Evolutionary conservation across 2,329 filamentous ascomycete genomes (phyloP).

Genomic region (Grosmannia penicillata): DNA sequence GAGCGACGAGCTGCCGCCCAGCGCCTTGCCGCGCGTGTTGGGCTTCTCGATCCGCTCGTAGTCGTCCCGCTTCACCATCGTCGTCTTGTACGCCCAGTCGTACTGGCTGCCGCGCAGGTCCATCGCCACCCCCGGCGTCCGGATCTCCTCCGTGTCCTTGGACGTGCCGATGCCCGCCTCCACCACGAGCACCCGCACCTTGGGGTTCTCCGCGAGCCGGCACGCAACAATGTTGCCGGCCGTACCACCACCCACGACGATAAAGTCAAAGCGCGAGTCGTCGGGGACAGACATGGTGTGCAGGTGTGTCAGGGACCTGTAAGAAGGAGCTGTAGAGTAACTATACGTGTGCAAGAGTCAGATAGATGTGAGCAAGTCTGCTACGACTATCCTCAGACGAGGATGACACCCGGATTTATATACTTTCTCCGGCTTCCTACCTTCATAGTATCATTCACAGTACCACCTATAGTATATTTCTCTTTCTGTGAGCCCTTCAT

Average conservation of each 20-base stretch:
- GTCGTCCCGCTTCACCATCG: slow-evolving; percentile 41
- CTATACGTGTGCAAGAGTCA: too few species aligned
- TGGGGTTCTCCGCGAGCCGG: slow-evolving; percentile 33
- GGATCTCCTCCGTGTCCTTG: slow-evolving; percentile 32
- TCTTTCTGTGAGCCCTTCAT: too few species aligned
- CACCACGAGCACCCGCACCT: slow-evolving; percentile 29
- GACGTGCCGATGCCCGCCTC: slow-evolving; percentile 35
- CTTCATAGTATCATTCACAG: too few species aligned
- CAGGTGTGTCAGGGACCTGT: too few species aligned
- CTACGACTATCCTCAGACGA: too few species aligned
- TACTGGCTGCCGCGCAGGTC: slow-evolving; percentile 37
- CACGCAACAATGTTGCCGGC: slow-evolving; percentile 33
- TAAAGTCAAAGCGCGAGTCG: slow-evolving; percentile 22
- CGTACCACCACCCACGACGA: slow-evolving; percentile 27
- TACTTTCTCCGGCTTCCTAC: too few species aligned
- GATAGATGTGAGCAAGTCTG: too few species aligned
- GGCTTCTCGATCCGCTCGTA: slow-evolving; percentile 48
- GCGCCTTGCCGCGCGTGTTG: slow-evolving; percentile 43
- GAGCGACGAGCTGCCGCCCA: slow-evolving; percentile 41
- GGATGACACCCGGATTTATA: too few species aligned
- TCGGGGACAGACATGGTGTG: slow-evolving; percentile 22
- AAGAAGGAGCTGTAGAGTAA: too few species aligned
- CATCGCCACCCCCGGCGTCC: slow-evolving; percentile 36
- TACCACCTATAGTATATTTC: too few species aligned
- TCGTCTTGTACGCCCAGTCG: slow-evolving; percentile 48